Percentiles rank a stretch among this genome's conserved stretches.
Evolutionary conservation across 805 yeast genomes (phyloP).

Genomic region (Starmerella bombi): DNA sequence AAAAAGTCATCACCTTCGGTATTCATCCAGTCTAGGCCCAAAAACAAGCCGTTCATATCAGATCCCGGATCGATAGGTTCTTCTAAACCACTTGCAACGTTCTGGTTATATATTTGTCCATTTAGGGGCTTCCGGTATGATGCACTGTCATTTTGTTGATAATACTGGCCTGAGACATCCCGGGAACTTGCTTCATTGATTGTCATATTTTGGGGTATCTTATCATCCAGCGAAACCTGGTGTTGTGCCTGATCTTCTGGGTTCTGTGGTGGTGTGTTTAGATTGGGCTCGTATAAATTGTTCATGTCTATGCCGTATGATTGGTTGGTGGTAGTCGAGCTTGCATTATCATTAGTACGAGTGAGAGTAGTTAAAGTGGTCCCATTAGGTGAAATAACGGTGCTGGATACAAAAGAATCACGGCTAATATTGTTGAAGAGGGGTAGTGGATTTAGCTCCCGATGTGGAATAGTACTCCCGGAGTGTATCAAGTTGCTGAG

Average conservation of each 20-base stretch:
- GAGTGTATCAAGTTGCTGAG: constrained; percentile 8
- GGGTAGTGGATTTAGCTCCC: constrained; percentile 55
- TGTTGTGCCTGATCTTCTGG: too few relatives aligned
- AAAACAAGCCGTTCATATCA: constrained; percentile 30
- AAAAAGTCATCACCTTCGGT: constrained; percentile 72
- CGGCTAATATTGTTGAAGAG: constrained; percentile 80
- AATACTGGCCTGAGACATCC: too few relatives aligned
- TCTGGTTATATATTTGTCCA: too few relatives aligned
- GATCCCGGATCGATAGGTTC: constrained; percentile 10
- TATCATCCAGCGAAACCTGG: neutral
- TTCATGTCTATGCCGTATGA: too few relatives aligned
- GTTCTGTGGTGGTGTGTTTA: too few relatives aligned
- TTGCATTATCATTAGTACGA: constrained; percentile 65
- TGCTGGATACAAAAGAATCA: constrained; percentile 75
- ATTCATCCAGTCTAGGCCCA: constrained; percentile 75
- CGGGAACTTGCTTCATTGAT: too few relatives aligned
- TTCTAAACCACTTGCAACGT: too few relatives aligned
- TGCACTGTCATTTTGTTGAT: too few relatives aligned
- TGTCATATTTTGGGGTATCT: too few relatives aligned
- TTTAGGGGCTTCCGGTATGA: too few relatives aligned
- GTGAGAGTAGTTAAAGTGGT: constrained; percentile 80
- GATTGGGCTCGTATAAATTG: too few relatives aligned
- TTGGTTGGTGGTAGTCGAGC: too few relatives aligned
- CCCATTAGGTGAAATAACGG: constrained; percentile 83
- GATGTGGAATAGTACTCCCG: constrained; percentile 1